Percentiles rank a stretch among this genome's conserved stretches.
Conservation (phyloP, 805 yeast species). For the Zygosaccharomyces bailii region DNA sequence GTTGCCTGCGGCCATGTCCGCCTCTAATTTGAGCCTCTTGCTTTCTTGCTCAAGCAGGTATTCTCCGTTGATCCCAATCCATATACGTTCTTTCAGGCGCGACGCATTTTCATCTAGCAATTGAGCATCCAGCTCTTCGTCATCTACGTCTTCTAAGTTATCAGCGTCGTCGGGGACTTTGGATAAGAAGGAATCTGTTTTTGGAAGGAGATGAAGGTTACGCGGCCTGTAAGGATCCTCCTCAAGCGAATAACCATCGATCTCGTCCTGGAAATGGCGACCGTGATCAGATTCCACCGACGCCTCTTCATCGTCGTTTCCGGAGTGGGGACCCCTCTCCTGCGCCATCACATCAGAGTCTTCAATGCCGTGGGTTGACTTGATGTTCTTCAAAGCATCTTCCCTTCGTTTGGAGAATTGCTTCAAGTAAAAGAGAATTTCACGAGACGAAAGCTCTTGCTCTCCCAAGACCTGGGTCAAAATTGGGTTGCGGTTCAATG, state of each 20-base stretch:
- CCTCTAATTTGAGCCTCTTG: constrained; percentile 77
- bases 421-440: constrained; percentile 39
- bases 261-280: constrained; percentile 30
- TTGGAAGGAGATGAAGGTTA: constrained; percentile 58
- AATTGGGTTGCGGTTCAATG: constrained; percentile 42
- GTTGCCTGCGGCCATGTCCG: constrained; percentile 83
- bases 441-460: constrained; percentile 44
- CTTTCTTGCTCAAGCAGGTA: constrained; percentile 80
- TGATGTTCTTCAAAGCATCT: constrained; percentile 25
- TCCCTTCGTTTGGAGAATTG: constrained; percentile 34
- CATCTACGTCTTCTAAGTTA: constrained; percentile 73
- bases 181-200: constrained; percentile 50
- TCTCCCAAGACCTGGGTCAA: constrained; percentile 44
- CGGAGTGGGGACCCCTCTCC: constrained; percentile 18
- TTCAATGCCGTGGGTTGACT: constrained; percentile 35
- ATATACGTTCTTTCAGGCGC: constrained; percentile 70
- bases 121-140: constrained; percentile 65
- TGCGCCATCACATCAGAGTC: constrained; percentile 23
- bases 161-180: constrained; percentile 59
- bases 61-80: constrained; percentile 89
- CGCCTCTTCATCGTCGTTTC: constrained; percentile 13
- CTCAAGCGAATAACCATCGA: constrained; percentile 38
- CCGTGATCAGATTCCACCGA: constrained; percentile 17
- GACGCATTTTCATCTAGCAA: constrained; percentile 68
- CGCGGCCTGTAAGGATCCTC: constrained; percentile 46